phyloP scores from a whole-genome alignment of 2,329 filamentous ascomycete species.

The Aspergillus niger region DNA sequence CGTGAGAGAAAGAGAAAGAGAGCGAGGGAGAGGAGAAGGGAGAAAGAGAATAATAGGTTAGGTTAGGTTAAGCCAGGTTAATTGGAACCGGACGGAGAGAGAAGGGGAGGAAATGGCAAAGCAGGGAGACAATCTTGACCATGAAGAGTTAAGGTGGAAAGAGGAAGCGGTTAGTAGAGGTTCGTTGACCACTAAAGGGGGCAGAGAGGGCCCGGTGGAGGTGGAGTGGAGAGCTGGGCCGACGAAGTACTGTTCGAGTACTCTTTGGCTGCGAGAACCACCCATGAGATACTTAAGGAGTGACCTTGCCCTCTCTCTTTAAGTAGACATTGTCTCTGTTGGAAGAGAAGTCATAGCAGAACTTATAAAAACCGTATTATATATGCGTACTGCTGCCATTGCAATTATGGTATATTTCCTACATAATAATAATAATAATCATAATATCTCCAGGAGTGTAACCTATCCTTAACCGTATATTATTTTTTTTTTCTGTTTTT shows the following conservation, averaged over 20 bases:
- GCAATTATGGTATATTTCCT: no score
- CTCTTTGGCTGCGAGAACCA: no score
- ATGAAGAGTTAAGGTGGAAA: constrained; percentile 18
- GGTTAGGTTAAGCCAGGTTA: constrained; percentile 7
- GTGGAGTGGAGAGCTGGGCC: background rate
- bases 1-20: constrained; percentile 46
- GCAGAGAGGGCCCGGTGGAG: background rate
- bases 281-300: no score
- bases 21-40: constrained; percentile 14
- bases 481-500: no score
- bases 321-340: no score
- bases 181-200: constrained; percentile 5
- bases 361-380: no score
- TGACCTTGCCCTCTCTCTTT: no score
- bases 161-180: constrained; percentile 15
- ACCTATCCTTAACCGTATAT: background rate
- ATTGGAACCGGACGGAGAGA: constrained; percentile 10
- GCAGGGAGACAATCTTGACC: constrained; percentile 26
- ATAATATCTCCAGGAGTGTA: no score
- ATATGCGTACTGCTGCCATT: no score
- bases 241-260: background rate
- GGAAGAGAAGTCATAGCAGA: no score
- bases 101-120: constrained; percentile 11
- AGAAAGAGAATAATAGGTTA: constrained; percentile 19
- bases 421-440: no score